Evolutionary conservation across 2,329 filamentous ascomycete genomes (phyloP), one percentile per base, ranked within the genome.

Genomic region (Thielaviopsis punctulata): DNA sequence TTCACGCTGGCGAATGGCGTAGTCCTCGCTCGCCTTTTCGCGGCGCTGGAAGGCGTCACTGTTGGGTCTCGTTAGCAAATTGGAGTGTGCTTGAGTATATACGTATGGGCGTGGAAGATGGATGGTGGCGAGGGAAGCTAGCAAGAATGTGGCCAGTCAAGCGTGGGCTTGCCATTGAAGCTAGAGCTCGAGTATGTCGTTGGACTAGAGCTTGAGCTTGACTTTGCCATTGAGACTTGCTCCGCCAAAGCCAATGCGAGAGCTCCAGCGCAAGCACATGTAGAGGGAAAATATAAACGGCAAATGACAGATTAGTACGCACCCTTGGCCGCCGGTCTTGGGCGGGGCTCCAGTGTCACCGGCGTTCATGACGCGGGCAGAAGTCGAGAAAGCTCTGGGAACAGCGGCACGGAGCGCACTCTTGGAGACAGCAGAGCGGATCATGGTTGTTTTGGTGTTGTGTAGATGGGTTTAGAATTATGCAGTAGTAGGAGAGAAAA

Each of bases 1-100:
- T 77, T 96, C 92, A 65, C 88, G 85, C 72, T 84, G 73, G 62
- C 80, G 79, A 70, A 98, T 88, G 69, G 84, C 86, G 60, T 79
- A 78, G 66, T 88, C 82, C 73, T 96, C 92, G 65, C 72, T 76
- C 59, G 90, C 90, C 65, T 82, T 78, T 71, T 98, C 92, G 61
- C 92, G 87, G 71, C 83, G 84, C 71, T 82, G 86, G 78, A 95
- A 98, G 53, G 86, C 80, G 65, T 98, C 90, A 61, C 90, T 94
- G 59, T 47, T 15, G 2, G 18, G 22, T 1, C 10, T 4, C 18
- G 21, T 12, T 13, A 23, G 30, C n/a, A 15, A 49, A 19, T 36
- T 23, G 33, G 4, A 19, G 13, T n/a, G 13, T 21, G 41, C 2
- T n/a, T 50, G 47, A 50, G 48, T 12, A 10, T n/a, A 5, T 2